Percentiles rank a stretch among this genome's conserved stretches.
Evolutionary conservation across 176 grass and related monocot genomes (phyloP).

Genomic region (Eragrostis nindensis): DNA sequence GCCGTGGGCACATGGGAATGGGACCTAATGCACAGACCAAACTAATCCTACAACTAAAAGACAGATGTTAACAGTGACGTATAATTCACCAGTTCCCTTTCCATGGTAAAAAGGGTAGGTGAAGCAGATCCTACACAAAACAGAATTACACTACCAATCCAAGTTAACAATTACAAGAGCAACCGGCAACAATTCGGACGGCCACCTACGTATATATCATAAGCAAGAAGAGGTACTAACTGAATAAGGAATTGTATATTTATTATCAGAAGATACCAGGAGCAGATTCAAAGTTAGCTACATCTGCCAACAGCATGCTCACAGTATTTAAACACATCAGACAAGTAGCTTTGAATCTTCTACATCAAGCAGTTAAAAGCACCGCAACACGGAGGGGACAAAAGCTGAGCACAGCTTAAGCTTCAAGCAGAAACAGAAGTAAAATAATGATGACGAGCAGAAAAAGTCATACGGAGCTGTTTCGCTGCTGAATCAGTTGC

Average conservation of each 20-base stretch:
- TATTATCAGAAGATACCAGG: slow-evolving; percentile 14
- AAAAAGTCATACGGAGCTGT: background rate
- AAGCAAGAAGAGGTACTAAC: too few species aligned
- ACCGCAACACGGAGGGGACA: background rate
- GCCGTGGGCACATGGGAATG: slow-evolving; percentile 26
- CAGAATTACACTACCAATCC: background rate
- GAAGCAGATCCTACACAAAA: background rate
- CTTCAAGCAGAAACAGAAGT: background rate
- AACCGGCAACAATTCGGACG: background rate
- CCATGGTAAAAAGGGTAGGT: background rate
- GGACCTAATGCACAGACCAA: background rate
- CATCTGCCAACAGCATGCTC: background rate
- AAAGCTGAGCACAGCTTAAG: background rate
- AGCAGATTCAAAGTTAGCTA: background rate
- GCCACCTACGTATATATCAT: background rate
- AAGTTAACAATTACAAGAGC: background rate
- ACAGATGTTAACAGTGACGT: background rate
- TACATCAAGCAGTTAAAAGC: background rate
- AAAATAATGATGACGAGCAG: background rate
- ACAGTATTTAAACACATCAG: slow-evolving; percentile 2
- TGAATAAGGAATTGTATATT: background rate
- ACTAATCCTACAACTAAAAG: slow-evolving; percentile 13
- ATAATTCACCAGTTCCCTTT: background rate
- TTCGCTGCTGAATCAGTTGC: background rate
- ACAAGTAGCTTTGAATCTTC: background rate